A percentile compares a stretch with the other conserved stretches of the same genome.
Conservation (phyloP, 2,329 filamentous ascomycete species). For the Phialophora expanda region DNA sequence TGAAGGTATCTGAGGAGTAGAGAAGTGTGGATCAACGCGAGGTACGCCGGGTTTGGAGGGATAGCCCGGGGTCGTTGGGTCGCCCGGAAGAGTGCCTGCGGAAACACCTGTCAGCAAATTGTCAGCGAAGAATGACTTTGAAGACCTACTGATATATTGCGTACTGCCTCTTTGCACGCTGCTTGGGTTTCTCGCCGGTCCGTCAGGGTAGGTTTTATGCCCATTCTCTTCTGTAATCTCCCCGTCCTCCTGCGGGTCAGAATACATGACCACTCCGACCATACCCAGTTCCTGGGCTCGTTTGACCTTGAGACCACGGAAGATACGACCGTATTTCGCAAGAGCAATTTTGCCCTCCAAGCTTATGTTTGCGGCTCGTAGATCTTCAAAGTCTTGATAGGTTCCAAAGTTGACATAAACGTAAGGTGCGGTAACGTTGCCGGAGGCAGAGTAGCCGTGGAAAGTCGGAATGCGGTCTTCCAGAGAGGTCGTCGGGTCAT, state of each 20-base stretch:
- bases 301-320: slow-evolving; percentile 91
- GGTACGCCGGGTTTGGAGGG: slow-evolving; percentile 88
- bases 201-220: slow-evolving; percentile 77
- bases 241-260: slow-evolving; percentile 87
- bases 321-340: slow-evolving; percentile 82
- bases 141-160: slow-evolving; percentile 73
- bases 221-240: slow-evolving; percentile 81
- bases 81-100: slow-evolving; percentile 63
- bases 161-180: slow-evolving; percentile 89
- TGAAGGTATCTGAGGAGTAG: slow-evolving; percentile 84
- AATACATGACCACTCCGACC: slow-evolving; percentile 83
- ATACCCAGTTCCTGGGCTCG: slow-evolving; percentile 89
- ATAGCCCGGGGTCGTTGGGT: slow-evolving; percentile 93
- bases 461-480: slow-evolving; percentile 81
- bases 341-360: slow-evolving; percentile 86
- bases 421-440: slow-evolving; percentile 85
- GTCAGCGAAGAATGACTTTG: slow-evolving; percentile 15
- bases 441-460: slow-evolving; percentile 90
- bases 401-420: slow-evolving; percentile 93
- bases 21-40: slow-evolving; percentile 70
- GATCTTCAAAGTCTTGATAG: slow-evolving; percentile 81
- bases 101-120: slow-evolving; percentile 34
- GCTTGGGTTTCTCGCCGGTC: slow-evolving; percentile 84
- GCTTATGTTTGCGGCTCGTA: slow-evolving; percentile 74
- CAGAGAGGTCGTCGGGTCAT: slow-evolving; percentile 78